A percentile compares a stretch with the other conserved stretches of the same genome.
phyloP scores from a whole-genome alignment of 495 filamentous ascomycete genomes.

The Xylaria sp. region DNA sequence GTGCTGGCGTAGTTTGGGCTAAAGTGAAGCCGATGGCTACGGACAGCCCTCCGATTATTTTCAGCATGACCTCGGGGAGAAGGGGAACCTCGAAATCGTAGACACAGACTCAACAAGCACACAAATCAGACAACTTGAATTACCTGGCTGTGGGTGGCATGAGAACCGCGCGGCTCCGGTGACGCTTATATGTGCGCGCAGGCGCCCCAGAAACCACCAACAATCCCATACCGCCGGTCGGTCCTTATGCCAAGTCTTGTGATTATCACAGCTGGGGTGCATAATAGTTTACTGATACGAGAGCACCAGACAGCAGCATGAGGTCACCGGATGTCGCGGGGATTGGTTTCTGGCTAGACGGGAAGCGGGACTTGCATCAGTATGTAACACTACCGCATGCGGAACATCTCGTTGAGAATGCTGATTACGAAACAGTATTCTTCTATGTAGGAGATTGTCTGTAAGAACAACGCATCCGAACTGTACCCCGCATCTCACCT shows the following conservation, averaged over 20 bases:
- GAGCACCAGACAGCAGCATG: background rate
- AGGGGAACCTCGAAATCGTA: background rate
- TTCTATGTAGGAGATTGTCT: background rate
- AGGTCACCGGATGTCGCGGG: background rate
- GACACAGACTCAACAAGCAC: background rate
- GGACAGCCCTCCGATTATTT: constrained; percentile 5
- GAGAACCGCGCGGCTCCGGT: background rate
- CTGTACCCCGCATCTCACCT: background rate
- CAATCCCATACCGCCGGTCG: background rate
- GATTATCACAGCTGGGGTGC: background rate
- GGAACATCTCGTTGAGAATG: background rate
- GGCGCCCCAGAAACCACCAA: background rate
- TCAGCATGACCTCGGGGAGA: constrained; percentile 24
- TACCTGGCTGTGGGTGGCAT: background rate
- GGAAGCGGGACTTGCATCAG: constrained; percentile 8
- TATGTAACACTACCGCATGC: constrained; percentile 5
- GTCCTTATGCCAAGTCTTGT: background rate
- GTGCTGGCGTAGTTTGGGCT: constrained; percentile 23
- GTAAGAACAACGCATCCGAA: too few relatives aligned
- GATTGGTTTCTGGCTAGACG: background rate
- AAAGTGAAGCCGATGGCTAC: constrained; percentile 10
- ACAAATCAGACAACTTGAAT: background rate
- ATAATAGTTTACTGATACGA: background rate
- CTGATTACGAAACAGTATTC: background rate
- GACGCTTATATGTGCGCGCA: background rate